Conservation (phyloP, 768 basidiomycete species). For the Leccinellum albellum region DNA sequence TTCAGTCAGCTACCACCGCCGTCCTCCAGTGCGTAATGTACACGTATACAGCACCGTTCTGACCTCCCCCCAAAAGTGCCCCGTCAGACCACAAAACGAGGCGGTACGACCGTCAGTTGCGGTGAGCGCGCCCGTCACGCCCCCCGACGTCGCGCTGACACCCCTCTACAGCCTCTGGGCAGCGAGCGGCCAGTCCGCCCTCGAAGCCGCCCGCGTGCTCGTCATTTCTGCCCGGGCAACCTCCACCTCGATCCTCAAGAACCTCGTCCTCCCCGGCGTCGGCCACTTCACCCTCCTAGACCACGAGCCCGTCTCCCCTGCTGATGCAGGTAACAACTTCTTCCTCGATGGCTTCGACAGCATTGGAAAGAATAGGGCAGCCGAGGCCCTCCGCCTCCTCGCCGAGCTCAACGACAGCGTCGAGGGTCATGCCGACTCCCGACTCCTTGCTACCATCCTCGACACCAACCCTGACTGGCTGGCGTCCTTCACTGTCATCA, state of each 20-base stretch:
- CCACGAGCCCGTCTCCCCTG: conserved; percentile 49
- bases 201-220: conserved; percentile 80
- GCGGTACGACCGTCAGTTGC: conserved; percentile 91
- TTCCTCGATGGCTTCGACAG: conserved; percentile 62
- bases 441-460: conserved; percentile 56
- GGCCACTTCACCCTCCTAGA: conserved; percentile 95
- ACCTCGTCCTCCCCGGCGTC: conserved; percentile 93
- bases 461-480: conserved; percentile 51
- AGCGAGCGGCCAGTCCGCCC: conserved; percentile 81
- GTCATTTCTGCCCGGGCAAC: conserved; percentile 81
- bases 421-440: conserved; percentile 58
- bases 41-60: neutral
- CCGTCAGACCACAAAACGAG: conserved; percentile 85
- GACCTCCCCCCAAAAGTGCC: conserved; percentile 33
- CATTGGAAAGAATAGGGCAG: conserved; percentile 75
- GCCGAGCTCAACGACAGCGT: conserved; percentile 88
- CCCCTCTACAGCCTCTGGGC: conserved; percentile 74
- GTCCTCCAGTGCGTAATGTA: conserved; percentile 30
- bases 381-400: conserved; percentile 73
- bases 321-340: conserved; percentile 95
- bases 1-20: conserved; percentile 43
- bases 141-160: neutral
- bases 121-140: conserved; percentile 44
- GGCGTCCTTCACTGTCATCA: conserved; percentile 69
- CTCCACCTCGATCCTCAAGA: conserved; percentile 83